Base-by-base conservation (phyloP, 768 basidiomycete genomes). In the Termitomyces sp. region DNA sequence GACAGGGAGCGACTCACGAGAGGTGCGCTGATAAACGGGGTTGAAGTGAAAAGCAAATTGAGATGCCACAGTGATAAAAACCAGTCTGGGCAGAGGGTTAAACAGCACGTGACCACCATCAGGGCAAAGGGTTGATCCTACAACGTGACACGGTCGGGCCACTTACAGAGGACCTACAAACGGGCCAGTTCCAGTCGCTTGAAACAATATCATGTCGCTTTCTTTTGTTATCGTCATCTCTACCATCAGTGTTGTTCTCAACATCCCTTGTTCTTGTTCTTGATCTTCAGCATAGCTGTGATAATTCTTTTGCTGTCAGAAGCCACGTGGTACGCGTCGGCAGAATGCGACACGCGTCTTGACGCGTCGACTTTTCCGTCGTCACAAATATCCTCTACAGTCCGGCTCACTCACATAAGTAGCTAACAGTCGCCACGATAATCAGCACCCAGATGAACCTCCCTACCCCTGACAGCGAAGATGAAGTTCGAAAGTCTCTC, bases 81-180 rank as follows among this genome's bases (percentile, higher is more conserved):
- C 78, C 75, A 73, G 73, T 69, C 75, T 81, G 85, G 85, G 85
- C 84, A 86, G 76, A 87, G 85, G 85, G 85, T 85, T 85, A 68
- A 59, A 62, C 24, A 31, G 31, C 76, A 78, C 73, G 75, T 77
- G 75, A 72, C 60, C 55, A 54, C 55, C 58, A 66, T 57, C 68
- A 70, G 77, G 77, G 77, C 77, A 77, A 70, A 79, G 77, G 77
- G 77, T 77, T 76, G 66, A 51, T 22, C 37, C n/a, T 37, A 56
- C 50, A 69, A 69, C 71, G 69, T 70, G 71, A 60, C 55, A 62
- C 55, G 48, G 68, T 51, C 24, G 49, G 58, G 26, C 55, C 34
- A 44, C 37, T 24, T 24, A 8, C 16, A 12, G 0, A n/a, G 34
- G 15, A 45, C 28, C 44, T 26, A 36, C 55, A 36, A 54, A 59